Conservation (phyloP, 1,284 basidiomycete species). For the Papiliotrema laurentii region DNA sequence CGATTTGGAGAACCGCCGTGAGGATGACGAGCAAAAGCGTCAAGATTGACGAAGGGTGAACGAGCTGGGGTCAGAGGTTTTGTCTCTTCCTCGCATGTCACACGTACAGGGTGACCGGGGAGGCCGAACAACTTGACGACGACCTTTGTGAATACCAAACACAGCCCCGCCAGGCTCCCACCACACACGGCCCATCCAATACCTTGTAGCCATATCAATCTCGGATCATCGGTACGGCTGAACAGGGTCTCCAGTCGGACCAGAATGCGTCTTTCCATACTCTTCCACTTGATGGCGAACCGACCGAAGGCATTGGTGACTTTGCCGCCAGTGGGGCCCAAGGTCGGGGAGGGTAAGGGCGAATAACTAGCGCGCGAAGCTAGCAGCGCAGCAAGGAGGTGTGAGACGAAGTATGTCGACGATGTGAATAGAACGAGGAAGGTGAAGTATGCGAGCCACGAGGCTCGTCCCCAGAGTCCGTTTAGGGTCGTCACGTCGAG, state of each 20-base stretch:
- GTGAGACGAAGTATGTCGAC: constrained; percentile 56
- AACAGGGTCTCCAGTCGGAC: constrained; percentile 69
- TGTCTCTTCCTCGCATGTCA: background rate
- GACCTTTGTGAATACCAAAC: constrained; percentile 86
- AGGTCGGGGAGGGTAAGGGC: constrained; percentile 51
- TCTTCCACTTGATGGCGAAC: constrained; percentile 47
- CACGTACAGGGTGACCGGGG: constrained; percentile 41
- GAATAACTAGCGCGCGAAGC: constrained; percentile 43
- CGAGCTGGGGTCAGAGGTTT: constrained; percentile 52
- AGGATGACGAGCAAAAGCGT: constrained; percentile 72
- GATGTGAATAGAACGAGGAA: constrained; percentile 66
- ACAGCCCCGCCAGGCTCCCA: constrained; percentile 79
- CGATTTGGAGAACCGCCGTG: constrained; percentile 82
- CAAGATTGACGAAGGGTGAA: constrained; percentile 71
- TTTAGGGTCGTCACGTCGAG: constrained; percentile 60
- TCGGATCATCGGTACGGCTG: constrained; percentile 70
- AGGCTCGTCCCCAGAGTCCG: constrained; percentile 70
- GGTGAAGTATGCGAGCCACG: constrained; percentile 86
- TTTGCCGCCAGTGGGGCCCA: background rate
- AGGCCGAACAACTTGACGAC: constrained; percentile 45
- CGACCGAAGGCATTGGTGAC: constrained; percentile 20
- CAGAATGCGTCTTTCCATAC: constrained; percentile 56
- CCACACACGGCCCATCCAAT: constrained; percentile 89
- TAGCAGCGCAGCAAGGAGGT: constrained; percentile 35
- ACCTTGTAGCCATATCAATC: constrained; percentile 79